Percentiles rank a stretch among this genome's conserved stretches.
phyloP scores from a whole-genome alignment of 2,329 filamentous ascomycete species.

The Alternaria sp. region DNA sequence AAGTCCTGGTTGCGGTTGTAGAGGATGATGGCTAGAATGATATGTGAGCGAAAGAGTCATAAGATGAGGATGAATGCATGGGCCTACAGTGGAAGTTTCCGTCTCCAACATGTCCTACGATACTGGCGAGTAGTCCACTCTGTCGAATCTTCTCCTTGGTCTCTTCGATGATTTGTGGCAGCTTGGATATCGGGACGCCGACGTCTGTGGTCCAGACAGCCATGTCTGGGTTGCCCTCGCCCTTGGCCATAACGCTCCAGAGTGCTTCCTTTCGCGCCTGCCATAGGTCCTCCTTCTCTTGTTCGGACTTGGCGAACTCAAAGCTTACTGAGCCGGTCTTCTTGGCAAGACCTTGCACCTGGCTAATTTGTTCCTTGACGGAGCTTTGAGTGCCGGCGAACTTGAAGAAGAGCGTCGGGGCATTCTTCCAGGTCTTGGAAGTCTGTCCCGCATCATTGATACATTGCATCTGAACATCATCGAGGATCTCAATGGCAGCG shows the following conservation, averaged over 20 bases:
- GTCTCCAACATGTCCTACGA: slow-evolving; percentile 77
- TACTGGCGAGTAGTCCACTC: slow-evolving; percentile 68
- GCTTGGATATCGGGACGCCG: slow-evolving; percentile 73
- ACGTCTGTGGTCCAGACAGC: slow-evolving; percentile 83
- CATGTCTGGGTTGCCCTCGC: slow-evolving; percentile 61
- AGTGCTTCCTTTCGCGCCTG: slow-evolving; percentile 76
- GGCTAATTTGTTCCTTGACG: slow-evolving; percentile 79
- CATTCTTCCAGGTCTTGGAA: slow-evolving; percentile 70
- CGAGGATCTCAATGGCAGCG: slow-evolving; percentile 89
- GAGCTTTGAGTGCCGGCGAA: slow-evolving; percentile 70
- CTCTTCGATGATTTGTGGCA: slow-evolving; percentile 78
- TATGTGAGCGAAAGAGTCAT: slow-evolving; percentile 1
- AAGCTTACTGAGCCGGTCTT: slow-evolving; percentile 69
- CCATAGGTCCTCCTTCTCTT: slow-evolving; percentile 75
- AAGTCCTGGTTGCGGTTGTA: slow-evolving; percentile 71
- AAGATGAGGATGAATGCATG: slow-evolving; percentile 3
- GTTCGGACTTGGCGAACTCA: slow-evolving; percentile 69
- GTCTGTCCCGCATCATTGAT: slow-evolving; percentile 72
- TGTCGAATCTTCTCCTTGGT: slow-evolving; percentile 71
- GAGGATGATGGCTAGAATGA: slow-evolving; percentile 62
- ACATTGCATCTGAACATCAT: slow-evolving; percentile 86
- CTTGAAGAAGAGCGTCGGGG: slow-evolving; percentile 77
- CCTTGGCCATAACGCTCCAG: slow-evolving; percentile 74
- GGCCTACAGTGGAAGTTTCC: slow-evolving; percentile 72
- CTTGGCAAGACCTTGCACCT: slow-evolving; percentile 68